Percentiles rank a stretch among this genome's conserved stretches.
Conservation (phyloP, 2,329 filamentous ascomycete genomes). For the Neospermospora avenae region DNA sequence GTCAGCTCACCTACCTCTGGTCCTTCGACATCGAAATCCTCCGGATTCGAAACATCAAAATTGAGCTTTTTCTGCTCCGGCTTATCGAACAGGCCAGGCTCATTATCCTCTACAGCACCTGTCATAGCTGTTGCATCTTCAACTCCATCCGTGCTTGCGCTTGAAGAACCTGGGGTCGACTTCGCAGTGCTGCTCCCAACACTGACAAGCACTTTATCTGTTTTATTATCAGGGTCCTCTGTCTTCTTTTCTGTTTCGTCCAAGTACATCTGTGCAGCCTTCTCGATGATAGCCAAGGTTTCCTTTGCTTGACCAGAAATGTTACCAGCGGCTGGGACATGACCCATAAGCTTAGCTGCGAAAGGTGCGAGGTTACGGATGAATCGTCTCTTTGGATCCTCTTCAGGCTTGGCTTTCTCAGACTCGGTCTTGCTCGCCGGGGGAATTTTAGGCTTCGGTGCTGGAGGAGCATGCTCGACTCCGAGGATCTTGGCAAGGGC, state of each 20-base stretch:
- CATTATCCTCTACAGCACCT: conserved; percentile 7
- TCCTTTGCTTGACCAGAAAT: conserved; percentile 41
- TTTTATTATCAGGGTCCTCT: conserved; percentile 6
- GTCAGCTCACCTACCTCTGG: conserved; percentile 28
- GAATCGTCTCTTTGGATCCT: conserved; percentile 37
- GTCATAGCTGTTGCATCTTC: conserved; percentile 14
- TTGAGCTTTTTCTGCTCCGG: conserved; percentile 16
- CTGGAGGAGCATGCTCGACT: conserved; percentile 38
- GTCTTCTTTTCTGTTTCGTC: conserved; percentile 9
- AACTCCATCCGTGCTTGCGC: conserved; percentile 11
- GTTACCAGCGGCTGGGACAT: conserved; percentile 38
- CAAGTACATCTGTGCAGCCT: conserved; percentile 50
- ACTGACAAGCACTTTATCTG: conserved; percentile 9
- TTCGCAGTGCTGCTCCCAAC: conserved; percentile 21
- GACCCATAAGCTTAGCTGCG: conserved; percentile 40
- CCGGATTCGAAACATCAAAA: conserved; percentile 32
- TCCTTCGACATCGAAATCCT: conserved; percentile 34
- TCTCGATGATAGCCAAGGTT: conserved; percentile 48
- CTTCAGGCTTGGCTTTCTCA: conserved; percentile 18
- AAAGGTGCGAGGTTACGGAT: conserved; percentile 41
- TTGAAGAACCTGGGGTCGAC: conserved; percentile 22
- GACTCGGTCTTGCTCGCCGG: neutral
- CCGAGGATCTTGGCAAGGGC: conserved; percentile 52
- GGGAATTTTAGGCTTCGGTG: conserved; percentile 2
- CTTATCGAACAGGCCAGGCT: conserved; percentile 29